Percentiles rank a stretch among this genome's conserved stretches.
These are phyloP conservation scores for Corymbia citriodora DNA, from an alignment of 441 rosid genomes.

Conservation along the genomic window DNA sequence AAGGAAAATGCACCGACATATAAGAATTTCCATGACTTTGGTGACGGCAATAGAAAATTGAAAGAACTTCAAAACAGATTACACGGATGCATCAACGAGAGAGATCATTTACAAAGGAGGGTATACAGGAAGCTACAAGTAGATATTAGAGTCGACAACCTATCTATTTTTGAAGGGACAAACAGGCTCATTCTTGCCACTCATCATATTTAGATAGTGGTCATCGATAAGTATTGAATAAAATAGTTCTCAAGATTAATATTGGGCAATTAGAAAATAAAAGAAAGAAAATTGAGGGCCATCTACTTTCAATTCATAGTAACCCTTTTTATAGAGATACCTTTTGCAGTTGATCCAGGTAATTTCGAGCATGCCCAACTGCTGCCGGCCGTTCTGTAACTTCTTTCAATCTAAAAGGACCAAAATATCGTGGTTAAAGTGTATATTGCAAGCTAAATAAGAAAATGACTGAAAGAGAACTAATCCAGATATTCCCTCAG, in stretches of 20 bases:
- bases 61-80: neutral
- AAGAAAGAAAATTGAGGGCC: neutral
- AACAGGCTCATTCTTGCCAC: neutral
- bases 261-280: neutral
- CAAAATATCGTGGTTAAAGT: neutral
- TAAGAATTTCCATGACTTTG: neutral
- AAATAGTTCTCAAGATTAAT: neutral
- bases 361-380: conserved; percentile 47
- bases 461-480: neutral
- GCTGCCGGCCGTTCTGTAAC: conserved; percentile 81
- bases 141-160: neutral
- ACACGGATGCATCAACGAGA: neutral
- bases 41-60: neutral
- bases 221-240: neutral
- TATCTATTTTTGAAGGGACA: neutral
- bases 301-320: neutral
- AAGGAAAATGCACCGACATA: neutral
- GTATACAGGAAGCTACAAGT: neutral
- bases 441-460: neutral
- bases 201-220: neutral
- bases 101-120: neutral
- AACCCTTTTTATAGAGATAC: conserved; percentile 24
- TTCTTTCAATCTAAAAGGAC: conserved; percentile 57
- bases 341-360: conserved; percentile 66
- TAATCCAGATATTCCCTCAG: neutral